Conservation (phyloP, 495 filamentous ascomycete genomes). For the Cercophora scortea region DNA sequence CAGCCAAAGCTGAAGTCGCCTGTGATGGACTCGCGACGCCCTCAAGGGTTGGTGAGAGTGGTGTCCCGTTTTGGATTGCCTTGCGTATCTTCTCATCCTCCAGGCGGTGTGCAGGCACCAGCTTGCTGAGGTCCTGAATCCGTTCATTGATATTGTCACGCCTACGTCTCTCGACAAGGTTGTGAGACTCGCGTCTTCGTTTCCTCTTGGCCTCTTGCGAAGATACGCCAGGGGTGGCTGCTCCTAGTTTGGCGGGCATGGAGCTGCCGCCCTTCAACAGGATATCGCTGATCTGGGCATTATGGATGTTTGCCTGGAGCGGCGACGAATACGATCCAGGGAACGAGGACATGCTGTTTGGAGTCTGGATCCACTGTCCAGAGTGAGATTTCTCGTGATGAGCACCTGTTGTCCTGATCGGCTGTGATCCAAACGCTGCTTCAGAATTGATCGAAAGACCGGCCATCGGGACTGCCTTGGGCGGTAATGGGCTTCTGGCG, state of each 20-base stretch:
- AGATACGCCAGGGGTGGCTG: conserved; percentile 41
- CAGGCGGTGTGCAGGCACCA: conserved; percentile 85
- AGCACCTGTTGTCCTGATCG: conserved; percentile 57
- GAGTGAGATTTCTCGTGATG: conserved; percentile 77
- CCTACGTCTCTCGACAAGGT: conserved; percentile 87
- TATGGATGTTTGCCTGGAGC: conserved; percentile 35
- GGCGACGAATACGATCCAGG: conserved; percentile 75
- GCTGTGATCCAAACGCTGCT: conserved; percentile 57
- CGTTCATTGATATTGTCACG: conserved; percentile 98
- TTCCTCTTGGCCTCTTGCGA: conserved; percentile 90
- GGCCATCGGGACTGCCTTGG: conserved; percentile 51
- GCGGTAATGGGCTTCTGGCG: conserved; percentile 65
- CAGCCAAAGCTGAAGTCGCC: conserved; percentile 84
- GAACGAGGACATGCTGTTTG: conserved; percentile 70
- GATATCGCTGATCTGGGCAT: conserved; percentile 41
- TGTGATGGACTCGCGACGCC: conserved; percentile 54
- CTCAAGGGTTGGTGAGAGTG: conserved; percentile 71
- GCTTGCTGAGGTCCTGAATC: conserved; percentile 89
- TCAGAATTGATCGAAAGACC: conserved; percentile 29
- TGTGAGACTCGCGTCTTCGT: conserved; percentile 87
- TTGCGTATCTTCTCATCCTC: conserved; percentile 97
- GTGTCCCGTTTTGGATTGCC: conserved; percentile 81
- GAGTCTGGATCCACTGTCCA: conserved; percentile 69
- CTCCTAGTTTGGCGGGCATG: conserved; percentile 47
- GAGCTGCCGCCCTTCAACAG: conserved; percentile 47